Base-by-base conservation (phyloP, 2,329 filamentous ascomycete genomes). In the Colletotrichum ledebouriae region DNA sequence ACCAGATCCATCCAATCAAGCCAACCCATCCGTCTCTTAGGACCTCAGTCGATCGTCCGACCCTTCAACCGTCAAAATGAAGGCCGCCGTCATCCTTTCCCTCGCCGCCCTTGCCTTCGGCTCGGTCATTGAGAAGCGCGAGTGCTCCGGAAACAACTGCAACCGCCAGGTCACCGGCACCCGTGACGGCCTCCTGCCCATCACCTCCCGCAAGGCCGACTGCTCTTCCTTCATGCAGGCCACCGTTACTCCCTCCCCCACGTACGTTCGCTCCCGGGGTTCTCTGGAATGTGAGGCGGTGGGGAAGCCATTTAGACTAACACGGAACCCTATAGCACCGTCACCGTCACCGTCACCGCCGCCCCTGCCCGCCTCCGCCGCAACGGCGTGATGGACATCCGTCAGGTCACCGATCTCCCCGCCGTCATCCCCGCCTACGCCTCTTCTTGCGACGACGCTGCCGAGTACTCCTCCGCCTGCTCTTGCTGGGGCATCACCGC, bases 81-180 rank as follows among this genome's bases (percentile, higher is more conserved):
- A 83, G 78, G 73, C 78, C 75, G 73, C 76, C 72, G 73, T 76
- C 70, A 71, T 79, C 71, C 76, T 82, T 53, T 78, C 78, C 52
- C 73, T 82, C 63, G 77, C 76, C 69, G 78, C 77, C 69, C 72
- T 77, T 59, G 80, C 77, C 72, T 71, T 79, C 56, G 80, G 78
- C 63, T 73, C 74, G 73, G 73, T 76, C 61, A 65, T 82, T 39
- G 75, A 79, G 64, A 71, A 73, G 71, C 80, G 79, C 67, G 72
- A 70, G 65, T 82, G 79, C 74, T 71, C 75, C 69, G 80, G 78
- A 73, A 80, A 84, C 78, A 84, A 83, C 78, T 84, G 82, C 77
- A 81, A 81, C 76, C 80, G 81, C 56, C 79, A 81, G 67, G 78
- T 84, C 69, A 83, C 81, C 47, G 81, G 81, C 66, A 83, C 81